phyloP scores from a whole-genome alignment of 2,329 filamentous ascomycete species.

The Mariannaea elegans region DNA sequence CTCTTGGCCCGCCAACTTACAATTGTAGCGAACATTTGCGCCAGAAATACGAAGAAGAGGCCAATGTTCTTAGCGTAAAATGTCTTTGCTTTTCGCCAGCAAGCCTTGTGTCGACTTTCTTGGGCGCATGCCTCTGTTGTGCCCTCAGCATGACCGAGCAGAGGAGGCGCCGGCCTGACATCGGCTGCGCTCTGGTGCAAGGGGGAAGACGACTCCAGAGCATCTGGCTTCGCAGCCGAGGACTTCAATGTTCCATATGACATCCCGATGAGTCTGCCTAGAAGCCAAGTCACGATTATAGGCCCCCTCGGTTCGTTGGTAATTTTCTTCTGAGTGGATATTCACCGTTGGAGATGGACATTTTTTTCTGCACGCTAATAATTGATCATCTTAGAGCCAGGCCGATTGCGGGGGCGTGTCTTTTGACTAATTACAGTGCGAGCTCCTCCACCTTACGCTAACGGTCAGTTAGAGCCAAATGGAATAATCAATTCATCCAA shows the following conservation, averaged over 20 bases:
- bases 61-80: slow-evolving; percentile 60
- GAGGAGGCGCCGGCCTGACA: background rate
- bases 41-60: slow-evolving; percentile 50
- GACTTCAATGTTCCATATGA: slow-evolving; percentile 15
- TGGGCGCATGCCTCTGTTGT: background rate
- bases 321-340: background rate
- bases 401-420: no score
- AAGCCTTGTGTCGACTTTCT: no score
- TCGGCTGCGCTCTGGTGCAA: background rate
- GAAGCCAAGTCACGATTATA: background rate
- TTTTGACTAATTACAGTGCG: no score
- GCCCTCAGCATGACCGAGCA: background rate
- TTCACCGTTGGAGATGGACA: background rate
- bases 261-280: slow-evolving; percentile 8
- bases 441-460: no score
- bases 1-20: slow-evolving; percentile 34
- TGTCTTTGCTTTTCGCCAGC: slow-evolving; percentile 21
- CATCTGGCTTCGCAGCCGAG: background rate
- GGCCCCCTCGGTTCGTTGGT: background rate
- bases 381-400: no score
- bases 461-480: no score
- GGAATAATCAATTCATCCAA: no score
- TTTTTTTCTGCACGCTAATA: no score
- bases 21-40: slow-evolving; percentile 52
- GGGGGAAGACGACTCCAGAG: slow-evolving; percentile 1